These are phyloP conservation scores for Penicillium sp. DNA, from an alignment of 2,329 filamentous ascomycete genomes.

Conservation along the genomic window DNA sequence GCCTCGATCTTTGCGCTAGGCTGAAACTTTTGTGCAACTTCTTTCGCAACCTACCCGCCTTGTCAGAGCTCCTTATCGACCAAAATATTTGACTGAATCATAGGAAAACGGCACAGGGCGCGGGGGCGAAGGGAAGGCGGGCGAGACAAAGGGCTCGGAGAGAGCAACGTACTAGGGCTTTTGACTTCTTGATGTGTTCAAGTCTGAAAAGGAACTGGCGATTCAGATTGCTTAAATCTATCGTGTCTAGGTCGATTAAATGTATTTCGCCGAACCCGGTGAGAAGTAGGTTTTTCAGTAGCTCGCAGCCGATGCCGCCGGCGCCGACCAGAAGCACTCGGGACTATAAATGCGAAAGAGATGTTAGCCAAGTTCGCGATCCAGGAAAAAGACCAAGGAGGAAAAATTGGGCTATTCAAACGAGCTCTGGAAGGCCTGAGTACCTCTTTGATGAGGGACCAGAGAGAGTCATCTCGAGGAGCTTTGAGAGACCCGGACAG, in stretches of 20 bases:
- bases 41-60: constrained; percentile 76
- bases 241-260: constrained; percentile 96
- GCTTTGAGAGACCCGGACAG: too few species aligned
- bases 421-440: not conserved
- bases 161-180: constrained; percentile 73
- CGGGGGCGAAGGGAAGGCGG: constrained; percentile 15
- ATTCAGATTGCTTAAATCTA: constrained; percentile 96
- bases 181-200: constrained; percentile 97
- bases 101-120: not conserved
- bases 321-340: constrained; percentile 93
- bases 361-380: not conserved
- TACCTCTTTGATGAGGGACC: constrained; percentile 45
- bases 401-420: not conserved
- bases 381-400: not conserved
- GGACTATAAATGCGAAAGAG: constrained; percentile 61
- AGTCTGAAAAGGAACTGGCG: constrained; percentile 96
- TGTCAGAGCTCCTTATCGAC: constrained; percentile 24
- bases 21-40: constrained; percentile 89
- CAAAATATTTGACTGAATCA: not conserved
- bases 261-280: constrained; percentile 92
- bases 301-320: constrained; percentile 95
- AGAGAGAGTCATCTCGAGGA: too few species aligned
- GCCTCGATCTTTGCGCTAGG: constrained; percentile 84
- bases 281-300: constrained; percentile 94
- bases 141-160: constrained; percentile 2